Evolutionary conservation across 257 asterid genomes (phyloP).

Genomic region (Solanum lignicaule): DNA sequence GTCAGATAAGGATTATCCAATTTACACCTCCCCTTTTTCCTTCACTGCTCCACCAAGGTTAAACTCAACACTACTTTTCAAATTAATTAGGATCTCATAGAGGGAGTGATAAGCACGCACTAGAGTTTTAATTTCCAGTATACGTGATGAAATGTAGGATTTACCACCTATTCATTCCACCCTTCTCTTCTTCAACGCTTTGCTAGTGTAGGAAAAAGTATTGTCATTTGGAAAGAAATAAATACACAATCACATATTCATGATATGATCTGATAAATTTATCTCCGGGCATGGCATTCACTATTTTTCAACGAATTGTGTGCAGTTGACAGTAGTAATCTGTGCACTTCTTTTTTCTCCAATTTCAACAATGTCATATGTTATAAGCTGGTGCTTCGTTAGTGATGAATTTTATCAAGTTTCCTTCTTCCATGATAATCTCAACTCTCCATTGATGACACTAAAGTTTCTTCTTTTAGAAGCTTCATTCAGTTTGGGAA

Average conservation of each 20-base stretch:
- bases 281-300: neutral
- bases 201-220: neutral
- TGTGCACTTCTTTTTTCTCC: neutral
- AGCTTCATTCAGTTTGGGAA: conserved; percentile 50
- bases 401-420: neutral
- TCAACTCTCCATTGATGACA: neutral
- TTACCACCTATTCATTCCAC: neutral
- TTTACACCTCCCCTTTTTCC: neutral
- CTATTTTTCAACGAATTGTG: neutral
- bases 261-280: neutral
- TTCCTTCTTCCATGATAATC: neutral
- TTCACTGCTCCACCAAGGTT: neutral
- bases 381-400: neutral
- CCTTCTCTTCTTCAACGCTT: neutral
- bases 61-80: neutral
- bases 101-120: neutral
- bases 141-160: neutral
- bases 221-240: neutral
- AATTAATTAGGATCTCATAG: neutral
- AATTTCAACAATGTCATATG: neutral
- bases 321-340: neutral
- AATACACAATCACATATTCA: neutral
- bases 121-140: neutral
- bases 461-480: conserved; percentile 24
- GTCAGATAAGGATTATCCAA: conserved; percentile 12